These are phyloP conservation scores for Oryza glaberrima DNA, from an alignment of 176 grass and related monocot genomes.

Conservation along the genomic window DNA sequence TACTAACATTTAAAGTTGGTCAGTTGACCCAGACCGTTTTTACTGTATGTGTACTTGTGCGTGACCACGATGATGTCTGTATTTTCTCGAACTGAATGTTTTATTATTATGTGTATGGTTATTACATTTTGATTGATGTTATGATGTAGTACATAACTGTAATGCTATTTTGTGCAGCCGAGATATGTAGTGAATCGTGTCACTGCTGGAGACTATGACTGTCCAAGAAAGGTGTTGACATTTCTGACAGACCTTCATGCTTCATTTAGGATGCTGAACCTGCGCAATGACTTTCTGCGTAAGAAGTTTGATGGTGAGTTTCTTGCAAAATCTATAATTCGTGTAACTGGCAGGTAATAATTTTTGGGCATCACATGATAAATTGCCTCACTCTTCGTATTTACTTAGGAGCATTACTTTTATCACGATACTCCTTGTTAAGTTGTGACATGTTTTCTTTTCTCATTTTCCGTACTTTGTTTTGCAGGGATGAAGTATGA, in stretches of 20 bases:
- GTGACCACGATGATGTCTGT: neutral
- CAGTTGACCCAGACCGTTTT: neutral
- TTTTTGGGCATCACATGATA: neutral
- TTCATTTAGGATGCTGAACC: constrained; percentile 95
- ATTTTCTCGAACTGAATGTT: neutral
- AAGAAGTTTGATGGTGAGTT: constrained; percentile 97
- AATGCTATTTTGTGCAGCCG: constrained; percentile 54
- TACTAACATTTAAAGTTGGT: neutral
- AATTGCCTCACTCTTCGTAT: neutral
- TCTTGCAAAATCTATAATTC: neutral
- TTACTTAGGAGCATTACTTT: neutral
- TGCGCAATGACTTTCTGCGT: constrained; percentile 90
- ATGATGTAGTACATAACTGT: neutral
- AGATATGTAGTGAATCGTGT: constrained; percentile 94
- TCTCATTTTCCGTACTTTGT: neutral
- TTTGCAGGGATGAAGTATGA: constrained; percentile 96
- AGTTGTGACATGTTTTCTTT: neutral
- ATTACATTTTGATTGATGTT: neutral
- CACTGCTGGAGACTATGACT: constrained; percentile 87
- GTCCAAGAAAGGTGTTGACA: constrained; percentile 74
- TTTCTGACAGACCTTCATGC: constrained; percentile 93
- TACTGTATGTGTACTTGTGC: neutral
- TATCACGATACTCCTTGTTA: neutral
- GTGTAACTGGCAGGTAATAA: neutral
- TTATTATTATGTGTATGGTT: neutral